Percentiles rank a stretch among this genome's conserved stretches.
phyloP scores from a whole-genome alignment of 164 flowering plant species.

The Akebia trifoliata region DNA sequence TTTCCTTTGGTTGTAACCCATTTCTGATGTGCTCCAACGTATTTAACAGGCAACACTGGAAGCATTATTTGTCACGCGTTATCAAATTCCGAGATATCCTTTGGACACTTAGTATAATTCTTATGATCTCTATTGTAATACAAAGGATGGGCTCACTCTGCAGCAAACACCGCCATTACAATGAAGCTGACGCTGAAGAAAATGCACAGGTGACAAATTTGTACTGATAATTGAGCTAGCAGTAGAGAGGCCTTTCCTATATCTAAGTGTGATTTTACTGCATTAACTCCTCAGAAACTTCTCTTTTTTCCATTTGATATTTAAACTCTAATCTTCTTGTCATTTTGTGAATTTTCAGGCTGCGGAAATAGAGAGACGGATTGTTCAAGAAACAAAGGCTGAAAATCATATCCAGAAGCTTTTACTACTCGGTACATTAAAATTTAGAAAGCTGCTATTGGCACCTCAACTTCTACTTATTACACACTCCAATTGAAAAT shows the following conservation, averaged over 20 bases:
- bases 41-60: constrained; percentile 6
- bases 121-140: constrained; percentile 44
- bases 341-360: constrained; percentile 40
- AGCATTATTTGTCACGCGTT: not conserved
- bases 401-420: constrained; percentile 92
- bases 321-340: not conserved
- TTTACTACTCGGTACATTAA: constrained; percentile 76
- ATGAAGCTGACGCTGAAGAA: constrained; percentile 67
- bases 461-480: too few relatives aligned
- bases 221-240: not conserved
- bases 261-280: not conserved
- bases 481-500: too few relatives aligned
- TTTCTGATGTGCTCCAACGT: not conserved
- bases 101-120: constrained; percentile 16
- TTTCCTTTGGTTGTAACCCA: not conserved
- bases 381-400: constrained; percentile 87
- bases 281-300: not conserved
- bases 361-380: constrained; percentile 85
- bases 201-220: constrained; percentile 56
- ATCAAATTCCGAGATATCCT: not conserved
- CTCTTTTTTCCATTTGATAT: not conserved
- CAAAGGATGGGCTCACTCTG: constrained; percentile 85
- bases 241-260: not conserved
- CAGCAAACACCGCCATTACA: constrained; percentile 54
- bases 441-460: too few relatives aligned